Base-by-base conservation (phyloP, 1,139 yeast genomes). In the Spathaspora sp. region DNA sequence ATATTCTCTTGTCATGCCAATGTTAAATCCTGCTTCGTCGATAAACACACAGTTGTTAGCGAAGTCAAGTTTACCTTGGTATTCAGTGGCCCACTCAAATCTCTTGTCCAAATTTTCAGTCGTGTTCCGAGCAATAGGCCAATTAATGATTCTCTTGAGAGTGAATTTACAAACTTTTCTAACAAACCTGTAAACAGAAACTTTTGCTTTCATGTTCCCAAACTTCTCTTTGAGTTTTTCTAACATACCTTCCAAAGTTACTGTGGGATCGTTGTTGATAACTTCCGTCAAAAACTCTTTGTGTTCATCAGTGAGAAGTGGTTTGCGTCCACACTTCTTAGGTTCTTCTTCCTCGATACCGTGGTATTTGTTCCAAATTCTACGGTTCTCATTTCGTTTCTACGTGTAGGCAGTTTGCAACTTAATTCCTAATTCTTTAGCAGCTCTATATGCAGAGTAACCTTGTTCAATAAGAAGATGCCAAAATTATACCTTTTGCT, bases 11-110 rank as follows among this genome's bases (percentile, higher is more conserved):
- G n/a, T n/a, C n/a, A n/a, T n/a, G n/a, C n/a, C n/a, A n/a, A n/a
- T n/a, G n/a, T n/a, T n/a, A n/a, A n/a, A n/a, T n/a, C n/a, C n/a
- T n/a, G n/a, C n/a, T n/a, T n/a, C n/a, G n/a, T n/a, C n/a, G n/a
- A 50, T 47, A 20, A 51, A 51, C 6, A 44, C 49, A 42, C 51
- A 50, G 33, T 51, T 51, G 29, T 17, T 27, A 37, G 38, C 42
- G 18, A 42, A 42, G 34, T 33, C 43, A 13, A 42, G 33, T 15
- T 34, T 34, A 29, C 38, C 38, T 43, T 43, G 17, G 31, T 43
- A 38, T 27, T 39, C 38, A 4, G 15, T 13, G n/a, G 43, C 43
- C 45, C 45, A 39, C 4, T 43, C 31, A 23, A 13, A 26, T 31
- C 45, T 18, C 31, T 43, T 13, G 13, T 43, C 13, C 8, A 23